These are phyloP conservation scores for Lipomyces yamanashiensis DNA, from an alignment of 805 yeast species.

Conservation along the genomic window DNA sequence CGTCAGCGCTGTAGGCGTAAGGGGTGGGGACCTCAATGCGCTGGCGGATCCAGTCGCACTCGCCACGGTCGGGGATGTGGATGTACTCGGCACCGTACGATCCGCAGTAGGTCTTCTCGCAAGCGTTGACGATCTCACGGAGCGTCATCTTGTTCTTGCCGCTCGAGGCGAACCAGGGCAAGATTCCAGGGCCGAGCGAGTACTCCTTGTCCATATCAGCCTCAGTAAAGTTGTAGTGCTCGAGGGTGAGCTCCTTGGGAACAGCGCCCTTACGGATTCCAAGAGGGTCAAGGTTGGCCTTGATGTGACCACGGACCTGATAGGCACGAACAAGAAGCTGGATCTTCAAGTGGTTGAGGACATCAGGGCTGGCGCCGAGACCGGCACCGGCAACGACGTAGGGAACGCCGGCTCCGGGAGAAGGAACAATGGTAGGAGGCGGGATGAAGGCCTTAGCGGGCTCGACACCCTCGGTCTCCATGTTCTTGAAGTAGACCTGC, in stretches of 20 bases:
- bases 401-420: constrained; percentile 77
- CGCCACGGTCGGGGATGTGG: constrained; percentile 92
- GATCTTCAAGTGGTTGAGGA: constrained; percentile 86
- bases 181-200: constrained; percentile 95
- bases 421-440: constrained; percentile 88
- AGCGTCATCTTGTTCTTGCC: constrained; percentile 67
- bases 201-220: constrained; percentile 81
- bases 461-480: constrained; percentile 71
- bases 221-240: constrained; percentile 88
- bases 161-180: constrained; percentile 83
- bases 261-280: constrained; percentile 82
- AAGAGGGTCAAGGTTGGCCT: constrained; percentile 95
- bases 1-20: constrained; percentile 78
- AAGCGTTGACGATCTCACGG: constrained; percentile 73
- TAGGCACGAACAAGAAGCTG: constrained; percentile 97
- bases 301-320: constrained; percentile 97
- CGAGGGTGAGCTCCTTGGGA: constrained; percentile 89
- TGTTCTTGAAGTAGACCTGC: constrained; percentile 88
- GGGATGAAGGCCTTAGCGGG: constrained; percentile 80
- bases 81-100: constrained; percentile 93
- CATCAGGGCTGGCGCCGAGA: constrained; percentile 60
- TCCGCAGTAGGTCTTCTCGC: constrained; percentile 86
- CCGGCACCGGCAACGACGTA: constrained; percentile 56
- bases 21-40: constrained; percentile 92
- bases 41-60: constrained; percentile 98